Evolutionary conservation across 1,139 yeast genomes (phyloP), one percentile per base, ranked within the genome.

Genomic region (Suhomyces anneliseae): DNA sequence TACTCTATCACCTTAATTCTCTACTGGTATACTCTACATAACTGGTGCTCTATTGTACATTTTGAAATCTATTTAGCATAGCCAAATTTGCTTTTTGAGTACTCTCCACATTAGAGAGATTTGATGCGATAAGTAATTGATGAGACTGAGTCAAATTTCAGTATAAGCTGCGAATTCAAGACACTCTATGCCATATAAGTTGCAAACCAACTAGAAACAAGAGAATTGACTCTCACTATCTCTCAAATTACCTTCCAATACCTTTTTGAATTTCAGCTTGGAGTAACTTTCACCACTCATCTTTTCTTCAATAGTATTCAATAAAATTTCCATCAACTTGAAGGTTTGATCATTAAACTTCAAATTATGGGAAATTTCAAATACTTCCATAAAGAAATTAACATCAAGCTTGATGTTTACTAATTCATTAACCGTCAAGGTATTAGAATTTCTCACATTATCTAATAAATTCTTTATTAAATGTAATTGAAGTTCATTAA

Each of bases 361-460:
- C 45, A 74, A 64, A 2, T 66, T 53, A 29, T 61, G 58, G 5
- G 77, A 70, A 7, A 64, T 59, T 46, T 74, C 79, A 51, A 75
- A 75, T 0, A 74, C 65, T 48, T 71, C 74, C 51, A 67, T 66
- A 48, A 74, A 68, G 46, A 74, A 75, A 49, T 69, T 68, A 15
- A 67, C 62, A 51, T 74, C 78, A 39, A 74, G 59, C 50, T 67
- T 68, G 50, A 72, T 63, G 46, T 70, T 71, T 11, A 59, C 45
- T 15, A 51, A 46, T 27, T 61, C 59, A 37, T 61, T 54, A 5
- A 49, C 42, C 32, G 61, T 58, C 12, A 66, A 47, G 33, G 55
- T 46, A 26, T 49, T 35, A 46, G 52, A 36, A 7, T 36, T 37
- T 50, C 76, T 53, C 39, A 71, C 57, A 41, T 65, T 60, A 49